Conservation (phyloP, 257 asterid species). For the Petrea volubilis region DNA sequence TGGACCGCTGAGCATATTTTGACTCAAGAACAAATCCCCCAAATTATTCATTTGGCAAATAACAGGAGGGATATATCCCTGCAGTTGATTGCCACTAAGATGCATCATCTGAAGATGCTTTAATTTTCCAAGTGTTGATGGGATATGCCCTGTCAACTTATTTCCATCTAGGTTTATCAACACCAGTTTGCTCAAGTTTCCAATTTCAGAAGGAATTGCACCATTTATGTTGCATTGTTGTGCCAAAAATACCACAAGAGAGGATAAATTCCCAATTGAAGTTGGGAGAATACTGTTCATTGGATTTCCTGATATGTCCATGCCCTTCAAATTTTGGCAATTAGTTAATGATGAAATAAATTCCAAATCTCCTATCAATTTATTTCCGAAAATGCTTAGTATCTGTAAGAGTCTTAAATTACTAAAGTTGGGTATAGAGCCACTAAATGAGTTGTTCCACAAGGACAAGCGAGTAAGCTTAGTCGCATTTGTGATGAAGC, state of each 20-base stretch:
- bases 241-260: too few species aligned
- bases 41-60: background rate
- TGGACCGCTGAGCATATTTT: too few species aligned
- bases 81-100: background rate
- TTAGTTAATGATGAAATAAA: conserved; percentile 36
- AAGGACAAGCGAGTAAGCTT: conserved; percentile 20
- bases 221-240: too few species aligned
- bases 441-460: conserved; percentile 27
- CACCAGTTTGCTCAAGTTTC: too few species aligned
- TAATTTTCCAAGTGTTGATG: too few species aligned
- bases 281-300: conserved; percentile 25
- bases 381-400: conserved; percentile 8
- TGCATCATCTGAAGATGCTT: conserved; percentile 32
- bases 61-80: conserved; percentile 26
- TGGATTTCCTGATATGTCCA: conserved; percentile 22
- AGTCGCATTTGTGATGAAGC: conserved; percentile 28
- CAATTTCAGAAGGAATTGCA: too few species aligned
- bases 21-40: too few species aligned
- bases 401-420: conserved; percentile 15
- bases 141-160: too few species aligned
- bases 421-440: conserved; percentile 38
- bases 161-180: too few species aligned
- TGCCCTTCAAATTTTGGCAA: conserved; percentile 13
- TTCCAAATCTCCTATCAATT: conserved; percentile 19
- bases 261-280: too few species aligned